Evolutionary conservation across 306 rosid species (phyloP).

Genomic region (Rosa lucieae): DNA sequence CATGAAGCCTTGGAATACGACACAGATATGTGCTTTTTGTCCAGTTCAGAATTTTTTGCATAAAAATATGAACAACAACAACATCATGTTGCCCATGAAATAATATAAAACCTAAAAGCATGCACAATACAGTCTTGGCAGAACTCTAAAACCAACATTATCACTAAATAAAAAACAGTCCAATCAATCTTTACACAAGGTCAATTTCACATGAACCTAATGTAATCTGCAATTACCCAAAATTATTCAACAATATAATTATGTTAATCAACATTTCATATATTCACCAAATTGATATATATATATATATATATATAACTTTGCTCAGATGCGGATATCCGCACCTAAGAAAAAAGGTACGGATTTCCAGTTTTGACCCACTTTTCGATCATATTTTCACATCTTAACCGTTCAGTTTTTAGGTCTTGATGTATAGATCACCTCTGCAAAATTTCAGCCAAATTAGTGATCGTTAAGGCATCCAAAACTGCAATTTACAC

Average conservation of each 20-base stretch:
- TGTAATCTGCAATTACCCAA: background rate
- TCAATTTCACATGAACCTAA: background rate
- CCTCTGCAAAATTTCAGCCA: no score
- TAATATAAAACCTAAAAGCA: background rate
- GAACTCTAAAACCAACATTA: background rate
- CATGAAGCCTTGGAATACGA: background rate
- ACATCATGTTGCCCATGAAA: background rate
- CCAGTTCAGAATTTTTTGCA: background rate
- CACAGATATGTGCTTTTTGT: background rate
- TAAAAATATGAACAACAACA: background rate
- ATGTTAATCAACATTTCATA: background rate
- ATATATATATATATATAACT: no score
- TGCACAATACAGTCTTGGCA: background rate
- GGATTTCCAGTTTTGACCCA: no score
- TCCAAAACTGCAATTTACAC: no score
- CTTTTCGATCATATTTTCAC: no score
- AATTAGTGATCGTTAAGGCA: no score
- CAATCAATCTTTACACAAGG: background rate
- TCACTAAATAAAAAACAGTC: background rate
- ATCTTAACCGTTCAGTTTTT: no score
- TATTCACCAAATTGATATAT: background rate
- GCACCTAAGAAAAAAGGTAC: no score
- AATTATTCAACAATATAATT: background rate
- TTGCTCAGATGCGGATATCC: no score
- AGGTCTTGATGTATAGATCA: no score